These are phyloP conservation scores for Mariannaea sp. DNA, from an alignment of 2,329 filamentous ascomycete genomes.

Conservation along the genomic window DNA sequence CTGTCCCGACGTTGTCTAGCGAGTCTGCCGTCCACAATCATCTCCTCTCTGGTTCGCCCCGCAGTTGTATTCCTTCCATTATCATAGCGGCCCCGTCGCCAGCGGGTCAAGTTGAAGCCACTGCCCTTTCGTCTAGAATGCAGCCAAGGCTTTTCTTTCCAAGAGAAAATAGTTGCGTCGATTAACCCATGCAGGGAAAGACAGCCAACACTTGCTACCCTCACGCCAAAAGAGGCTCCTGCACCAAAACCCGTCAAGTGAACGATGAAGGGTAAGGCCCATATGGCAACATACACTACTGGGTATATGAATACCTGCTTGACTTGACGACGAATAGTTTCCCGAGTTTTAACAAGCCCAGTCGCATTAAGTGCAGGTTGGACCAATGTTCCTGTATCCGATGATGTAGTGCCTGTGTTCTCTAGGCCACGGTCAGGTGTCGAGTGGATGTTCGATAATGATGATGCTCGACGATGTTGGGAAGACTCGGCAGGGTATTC, in stretches of 20 bases:
- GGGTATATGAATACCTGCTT: conserved; percentile 79
- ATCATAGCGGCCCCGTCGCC: conserved; percentile 14
- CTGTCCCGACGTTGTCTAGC: conserved; percentile 55
- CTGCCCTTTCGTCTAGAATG: conserved; percentile 27
- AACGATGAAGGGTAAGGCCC: conserved; percentile 71
- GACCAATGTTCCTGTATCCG: conserved; percentile 19
- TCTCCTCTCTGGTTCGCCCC: conserved; percentile 58
- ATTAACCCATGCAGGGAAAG: conserved; percentile 69
- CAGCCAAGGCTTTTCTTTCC: conserved; percentile 72
- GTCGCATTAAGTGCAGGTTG: conserved; percentile 30
- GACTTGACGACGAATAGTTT: conserved; percentile 68
- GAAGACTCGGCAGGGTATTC: neutral
- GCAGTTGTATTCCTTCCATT: conserved; percentile 30
- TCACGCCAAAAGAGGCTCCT: conserved; percentile 59
- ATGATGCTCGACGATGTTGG: conserved; percentile 23
- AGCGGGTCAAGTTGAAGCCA: conserved; percentile 21
- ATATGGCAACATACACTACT: conserved; percentile 71
- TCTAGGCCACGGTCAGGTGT: conserved; percentile 28
- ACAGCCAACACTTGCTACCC: conserved; percentile 59
- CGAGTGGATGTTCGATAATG: conserved; percentile 35
- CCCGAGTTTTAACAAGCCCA: conserved; percentile 48
- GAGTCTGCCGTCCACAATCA: conserved; percentile 54
- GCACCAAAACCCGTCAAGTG: conserved; percentile 55
- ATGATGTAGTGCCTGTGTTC: conserved; percentile 25
- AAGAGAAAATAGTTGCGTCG: conserved; percentile 70